Evolutionary conservation across 2,329 filamentous ascomycete species (phyloP), one percentile per base, ranked within the genome.

Genomic region (Fusarium sp.): DNA sequence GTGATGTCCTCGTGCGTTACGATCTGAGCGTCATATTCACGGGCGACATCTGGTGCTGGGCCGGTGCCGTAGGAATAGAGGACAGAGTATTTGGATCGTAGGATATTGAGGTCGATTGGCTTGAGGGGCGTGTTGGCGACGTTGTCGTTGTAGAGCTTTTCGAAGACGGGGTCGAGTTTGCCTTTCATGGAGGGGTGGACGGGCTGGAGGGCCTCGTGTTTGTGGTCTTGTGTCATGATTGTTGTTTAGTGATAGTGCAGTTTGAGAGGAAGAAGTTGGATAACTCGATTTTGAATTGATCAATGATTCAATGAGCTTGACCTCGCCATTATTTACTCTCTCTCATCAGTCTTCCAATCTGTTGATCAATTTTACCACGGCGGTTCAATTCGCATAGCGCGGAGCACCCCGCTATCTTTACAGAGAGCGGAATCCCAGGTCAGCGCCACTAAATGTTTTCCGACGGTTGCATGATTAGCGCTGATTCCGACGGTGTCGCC

Each of bases 131-230:
- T 81, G 65, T 81, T 77, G 63, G 82, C 82, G 50, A 83, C 77
- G 63, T 83, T 76, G 47, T 81, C 75, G 68, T 82, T 84, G 78
- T 86, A 86, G 55, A 86, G 81, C 55, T 83, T 78, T 62, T 84
- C 77, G 63, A 84, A 86, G 45, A 76, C 76, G 7, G 83, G 82
- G 72, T 85, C 83, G 25, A 86, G 76, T 55, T 81, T 81, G 56
- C 80, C 80, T 21, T 80, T 78, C 73, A 85, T 80, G 7, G 81
- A 81, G 21, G 83, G 82, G 68, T 84, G 83, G 57, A 86, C 79
- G 21, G 83, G 82, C 72, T 86, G 85, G 50, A 85, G 78, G 23
- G 80, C 80, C 75, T 84, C 82, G 71, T 84, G 80, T 45, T 71
- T 65, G n/a, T 30, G 40, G 27, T 56, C 50, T 48, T 57, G 56